phyloP scores from a whole-genome alignment of 2,329 filamentous ascomycete genomes.

The Colletotrichum eremochloae region DNA sequence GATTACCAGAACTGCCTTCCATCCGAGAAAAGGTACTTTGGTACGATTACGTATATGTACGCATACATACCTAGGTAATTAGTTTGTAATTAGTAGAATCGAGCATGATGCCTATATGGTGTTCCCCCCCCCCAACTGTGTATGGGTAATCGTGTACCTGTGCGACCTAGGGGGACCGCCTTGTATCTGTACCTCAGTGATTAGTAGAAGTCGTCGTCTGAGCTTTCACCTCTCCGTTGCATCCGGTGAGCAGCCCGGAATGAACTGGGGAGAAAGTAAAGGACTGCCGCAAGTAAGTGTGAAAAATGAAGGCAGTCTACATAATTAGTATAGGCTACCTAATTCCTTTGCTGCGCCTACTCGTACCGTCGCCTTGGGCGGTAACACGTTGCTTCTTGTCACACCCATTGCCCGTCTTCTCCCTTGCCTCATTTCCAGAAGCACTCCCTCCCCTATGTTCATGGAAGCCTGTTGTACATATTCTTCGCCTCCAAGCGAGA shows the following conservation, averaged over 20 bases:
- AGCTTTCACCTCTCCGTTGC: slow-evolving; percentile 4
- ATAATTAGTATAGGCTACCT: neutral
- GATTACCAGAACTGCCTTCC: neutral
- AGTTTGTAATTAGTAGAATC: too few relatives aligned
- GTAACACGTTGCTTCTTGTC: neutral
- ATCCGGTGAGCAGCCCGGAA: neutral
- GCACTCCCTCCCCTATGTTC: neutral
- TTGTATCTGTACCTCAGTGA: too few relatives aligned
- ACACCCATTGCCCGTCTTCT: neutral
- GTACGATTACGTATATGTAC: neutral
- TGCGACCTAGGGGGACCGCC: too few relatives aligned
- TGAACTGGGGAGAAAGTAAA: neutral
- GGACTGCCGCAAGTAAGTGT: neutral
- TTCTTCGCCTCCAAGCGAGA: slow-evolving; percentile 7
- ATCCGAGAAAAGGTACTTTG: neutral
- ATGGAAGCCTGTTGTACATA: neutral
- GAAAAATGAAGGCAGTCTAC: neutral
- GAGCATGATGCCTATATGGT: too few relatives aligned
- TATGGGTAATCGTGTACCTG: too few relatives aligned
- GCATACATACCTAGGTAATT: too few relatives aligned
- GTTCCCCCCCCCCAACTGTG: too few relatives aligned
- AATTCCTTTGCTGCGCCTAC: neutral
- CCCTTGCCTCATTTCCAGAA: slow-evolving; percentile 8
- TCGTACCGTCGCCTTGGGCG: neutral
- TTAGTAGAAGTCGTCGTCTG: neutral